Evolutionary conservation across 768 basidiomycete species (phyloP).

Genomic region (Mycena indigotica): DNA sequence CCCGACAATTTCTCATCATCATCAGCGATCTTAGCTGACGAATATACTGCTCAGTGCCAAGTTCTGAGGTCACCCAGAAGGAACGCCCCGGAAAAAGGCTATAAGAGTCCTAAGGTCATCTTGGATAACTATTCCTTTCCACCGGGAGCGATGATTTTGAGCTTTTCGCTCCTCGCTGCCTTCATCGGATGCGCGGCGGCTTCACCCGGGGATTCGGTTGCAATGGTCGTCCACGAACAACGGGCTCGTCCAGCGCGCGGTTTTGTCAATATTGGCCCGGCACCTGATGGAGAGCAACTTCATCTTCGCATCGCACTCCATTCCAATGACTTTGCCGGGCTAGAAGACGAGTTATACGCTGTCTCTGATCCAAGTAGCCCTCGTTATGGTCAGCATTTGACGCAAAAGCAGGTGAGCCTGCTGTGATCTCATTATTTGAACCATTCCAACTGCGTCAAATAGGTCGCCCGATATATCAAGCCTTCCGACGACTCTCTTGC

Average conservation of each 20-base stretch:
- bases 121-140: too few relatives aligned
- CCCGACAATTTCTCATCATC: too few relatives aligned
- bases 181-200: too few relatives aligned
- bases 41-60: too few relatives aligned
- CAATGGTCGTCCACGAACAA: slow-evolving; percentile 29
- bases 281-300: slow-evolving; percentile 28
- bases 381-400: slow-evolving; percentile 34
- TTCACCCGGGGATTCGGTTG: not conserved
- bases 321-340: slow-evolving; percentile 24
- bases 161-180: too few relatives aligned
- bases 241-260: slow-evolving; percentile 26
- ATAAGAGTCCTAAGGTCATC: too few relatives aligned
- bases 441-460: not conserved
- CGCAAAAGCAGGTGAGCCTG: slow-evolving; percentile 33
- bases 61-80: too few relatives aligned
- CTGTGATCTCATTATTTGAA: not conserved
- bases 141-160: too few relatives aligned
- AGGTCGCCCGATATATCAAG: slow-evolving; percentile 41
- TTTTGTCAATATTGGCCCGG: slow-evolving; percentile 31
- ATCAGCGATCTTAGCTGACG: too few relatives aligned
- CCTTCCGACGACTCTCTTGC: slow-evolving; percentile 36
- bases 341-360: slow-evolving; percentile 28
- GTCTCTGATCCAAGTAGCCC: slow-evolving; percentile 35
- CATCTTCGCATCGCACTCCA: slow-evolving; percentile 35
- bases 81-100: too few relatives aligned